These are phyloP conservation scores for Chaetomium cochliodes DNA, from an alignment of 495 filamentous ascomycete genomes.

Conservation along the genomic window DNA sequence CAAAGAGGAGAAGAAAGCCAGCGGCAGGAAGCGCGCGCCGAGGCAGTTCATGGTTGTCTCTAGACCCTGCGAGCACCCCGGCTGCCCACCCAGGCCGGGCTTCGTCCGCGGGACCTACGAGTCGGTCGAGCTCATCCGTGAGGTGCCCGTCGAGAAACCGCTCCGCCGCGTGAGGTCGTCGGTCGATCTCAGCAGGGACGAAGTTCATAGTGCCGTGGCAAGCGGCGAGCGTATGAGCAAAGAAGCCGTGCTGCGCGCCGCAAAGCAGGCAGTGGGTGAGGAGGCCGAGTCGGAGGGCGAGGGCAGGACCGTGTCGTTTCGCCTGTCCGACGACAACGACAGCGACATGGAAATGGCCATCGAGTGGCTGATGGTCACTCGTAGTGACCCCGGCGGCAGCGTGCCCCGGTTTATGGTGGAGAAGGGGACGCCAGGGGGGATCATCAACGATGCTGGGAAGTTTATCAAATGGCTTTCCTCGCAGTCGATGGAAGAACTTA, in stretches of 20 bases:
- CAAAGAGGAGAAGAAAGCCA: conserved; percentile 7
- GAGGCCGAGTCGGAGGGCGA: conserved; percentile 22
- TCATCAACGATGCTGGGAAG: conserved; percentile 76
- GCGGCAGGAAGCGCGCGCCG: conserved; percentile 30
- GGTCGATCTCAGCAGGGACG: conserved; percentile 34
- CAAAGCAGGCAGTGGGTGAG: conserved; percentile 30
- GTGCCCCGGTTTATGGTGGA: conserved; percentile 95
- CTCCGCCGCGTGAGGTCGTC: conserved; percentile 37
- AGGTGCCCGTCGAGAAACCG: conserved; percentile 58
- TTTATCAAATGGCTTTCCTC: conserved; percentile 81
- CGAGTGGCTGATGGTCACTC: conserved; percentile 96
- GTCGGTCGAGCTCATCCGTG: conserved; percentile 86
- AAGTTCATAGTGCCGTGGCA: conserved; percentile 11
- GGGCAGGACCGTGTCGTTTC: conserved; percentile 11
- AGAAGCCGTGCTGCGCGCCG: conserved; percentile 37
- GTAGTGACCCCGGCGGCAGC: conserved; percentile 89
- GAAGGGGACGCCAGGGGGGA: conserved; percentile 80
- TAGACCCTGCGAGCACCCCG: conserved; percentile 73
- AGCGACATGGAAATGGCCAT: conserved; percentile 59
- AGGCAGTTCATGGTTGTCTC: conserved; percentile 84
- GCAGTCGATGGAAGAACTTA: conserved; percentile 44
- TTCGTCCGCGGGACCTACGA: conserved; percentile 86
- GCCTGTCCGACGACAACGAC: conserved; percentile 15
- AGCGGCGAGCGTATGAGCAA: conserved; percentile 26
- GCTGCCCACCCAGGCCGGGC: conserved; percentile 62